A percentile compares a stretch with the other conserved stretches of the same genome.
These are phyloP conservation scores for Moesziomyces parantarcticus DNA, from an alignment of 1,284 basidiomycete species.

Conservation along the genomic window DNA sequence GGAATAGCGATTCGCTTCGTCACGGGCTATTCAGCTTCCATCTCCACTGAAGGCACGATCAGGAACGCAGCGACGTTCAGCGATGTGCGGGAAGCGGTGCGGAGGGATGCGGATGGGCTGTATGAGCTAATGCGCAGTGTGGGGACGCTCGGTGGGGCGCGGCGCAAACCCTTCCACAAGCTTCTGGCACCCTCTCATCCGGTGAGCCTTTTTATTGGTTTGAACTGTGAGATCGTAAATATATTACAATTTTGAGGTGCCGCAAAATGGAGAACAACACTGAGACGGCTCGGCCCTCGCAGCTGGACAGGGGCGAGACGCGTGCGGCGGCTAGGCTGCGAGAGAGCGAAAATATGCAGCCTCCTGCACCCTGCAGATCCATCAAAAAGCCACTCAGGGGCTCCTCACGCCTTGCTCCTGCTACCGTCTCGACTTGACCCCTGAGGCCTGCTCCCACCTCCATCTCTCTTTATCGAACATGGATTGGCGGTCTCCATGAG, in stretches of 20 bases:
- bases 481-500: too few relatives aligned
- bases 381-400: constrained; percentile 22
- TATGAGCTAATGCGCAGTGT: constrained; percentile 7
- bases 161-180: constrained; percentile 20
- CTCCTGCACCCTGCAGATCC: constrained; percentile 26
- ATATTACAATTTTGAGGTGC: background rate
- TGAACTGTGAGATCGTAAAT: constrained; percentile 9
- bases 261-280: background rate
- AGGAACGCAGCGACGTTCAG: too few relatives aligned
- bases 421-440: too few relatives aligned
- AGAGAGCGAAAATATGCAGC: constrained; percentile 4
- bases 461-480: too few relatives aligned
- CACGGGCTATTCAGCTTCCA: background rate
- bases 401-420: background rate
- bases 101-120: background rate
- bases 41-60: too few relatives aligned
- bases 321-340: constrained; percentile 5
- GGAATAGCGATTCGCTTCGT: too few relatives aligned
- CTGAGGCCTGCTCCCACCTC: too few relatives aligned
- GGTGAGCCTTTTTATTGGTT: background rate
- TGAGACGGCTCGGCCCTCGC: too few relatives aligned
- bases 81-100: background rate
- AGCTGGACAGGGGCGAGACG: too few relatives aligned
- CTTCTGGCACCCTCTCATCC: constrained; percentile 21
- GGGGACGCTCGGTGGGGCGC: background rate